Evolutionary conservation across 495 filamentous ascomycete species (phyloP).

Genomic region (Penicillium egyptiacum): DNA sequence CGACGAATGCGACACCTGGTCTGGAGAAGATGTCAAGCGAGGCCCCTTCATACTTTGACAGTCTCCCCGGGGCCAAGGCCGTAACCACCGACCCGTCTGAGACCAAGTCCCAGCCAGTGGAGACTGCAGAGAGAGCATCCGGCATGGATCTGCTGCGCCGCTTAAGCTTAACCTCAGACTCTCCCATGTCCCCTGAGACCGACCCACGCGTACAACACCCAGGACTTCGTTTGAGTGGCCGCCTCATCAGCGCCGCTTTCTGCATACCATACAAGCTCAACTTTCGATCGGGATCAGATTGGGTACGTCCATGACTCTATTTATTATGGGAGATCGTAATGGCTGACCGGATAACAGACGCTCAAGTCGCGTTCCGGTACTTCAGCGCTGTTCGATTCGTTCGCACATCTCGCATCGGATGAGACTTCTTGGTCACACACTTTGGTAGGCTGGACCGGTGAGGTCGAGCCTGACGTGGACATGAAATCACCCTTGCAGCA

Average conservation of each 20-base stretch:
- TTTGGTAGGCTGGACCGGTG: constrained; percentile 89
- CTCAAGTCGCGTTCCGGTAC: constrained; percentile 75
- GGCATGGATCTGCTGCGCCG: constrained; percentile 63
- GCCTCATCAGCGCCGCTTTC: constrained; percentile 84
- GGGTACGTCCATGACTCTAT: constrained; percentile 53
- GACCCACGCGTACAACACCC: constrained; percentile 65
- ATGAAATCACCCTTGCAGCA: constrained; percentile 35
- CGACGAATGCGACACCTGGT: constrained; percentile 29
- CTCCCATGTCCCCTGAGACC: constrained; percentile 49
- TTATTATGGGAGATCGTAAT: not conserved
- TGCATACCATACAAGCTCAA: constrained; percentile 75
- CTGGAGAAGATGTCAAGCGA: constrained; percentile 23
- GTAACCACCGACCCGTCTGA: constrained; percentile 19
- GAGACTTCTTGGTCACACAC: constrained; percentile 80
- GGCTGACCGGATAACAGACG: constrained; percentile 16
- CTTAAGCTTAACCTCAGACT: constrained; percentile 52
- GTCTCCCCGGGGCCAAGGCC: constrained; percentile 31
- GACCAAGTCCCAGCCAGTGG: constrained; percentile 34
- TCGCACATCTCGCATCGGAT: constrained; percentile 76
- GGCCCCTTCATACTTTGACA: constrained; percentile 34
- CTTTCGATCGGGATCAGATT: constrained; percentile 65
- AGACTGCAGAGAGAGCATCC: constrained; percentile 53
- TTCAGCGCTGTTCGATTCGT: constrained; percentile 85
- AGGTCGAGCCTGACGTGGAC: constrained; percentile 62
- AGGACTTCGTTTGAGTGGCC: constrained; percentile 69